Evolutionary conservation across 2,329 filamentous ascomycete species (phyloP), one percentile per base, ranked within the genome.

Genomic region (Neofusicoccum parvum): DNA sequence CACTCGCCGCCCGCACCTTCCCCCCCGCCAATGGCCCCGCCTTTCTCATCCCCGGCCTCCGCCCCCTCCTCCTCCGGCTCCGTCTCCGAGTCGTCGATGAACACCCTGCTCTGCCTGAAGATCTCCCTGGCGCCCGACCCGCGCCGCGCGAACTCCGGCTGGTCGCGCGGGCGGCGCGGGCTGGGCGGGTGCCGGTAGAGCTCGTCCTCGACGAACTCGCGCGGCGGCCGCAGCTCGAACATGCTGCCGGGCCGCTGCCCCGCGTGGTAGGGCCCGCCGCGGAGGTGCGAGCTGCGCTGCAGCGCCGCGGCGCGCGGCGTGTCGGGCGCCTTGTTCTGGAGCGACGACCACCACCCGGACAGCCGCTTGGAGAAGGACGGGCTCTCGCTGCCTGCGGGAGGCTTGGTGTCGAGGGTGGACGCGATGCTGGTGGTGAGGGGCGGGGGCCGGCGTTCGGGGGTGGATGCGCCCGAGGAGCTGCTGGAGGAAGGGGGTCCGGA

Each of bases 51-150:
- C 51, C 39, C 36, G 3, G 10, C 36, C 32, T 4, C 45, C 60
- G 1, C 23, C 41, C 3, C 58, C 14, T 62, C 48, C 12, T 58
- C 34, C 49, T 66, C 46, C 32, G 48, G 17, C 49, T 53, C 34
- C 10, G 45, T 50, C 43, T 49, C 64, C 48, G 54, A 68, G 66
- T 83, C 81, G 67, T 82, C 80, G 59, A 79, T 79, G 68, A 84
- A 82, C 0, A 83, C 81, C 15, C 78, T 72, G 62, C 78, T 81
- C 69, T 83, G 81, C 59, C 81, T 69, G 45, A 77, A 73, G 1
- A 83, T 64, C 71, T 84, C 82, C 37, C 78, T 75, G 59, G 64
- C 45, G 14, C 46, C 63, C 10, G 41, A 39, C 15, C 43, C 56
- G 5, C 63, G 36, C 9, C 63, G 63, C 11, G 46, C 34, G 15